These are phyloP conservation scores for Diphasiastrum complanatum DNA, from an alignment of 83 land plant genomes.

Conservation along the genomic window DNA sequence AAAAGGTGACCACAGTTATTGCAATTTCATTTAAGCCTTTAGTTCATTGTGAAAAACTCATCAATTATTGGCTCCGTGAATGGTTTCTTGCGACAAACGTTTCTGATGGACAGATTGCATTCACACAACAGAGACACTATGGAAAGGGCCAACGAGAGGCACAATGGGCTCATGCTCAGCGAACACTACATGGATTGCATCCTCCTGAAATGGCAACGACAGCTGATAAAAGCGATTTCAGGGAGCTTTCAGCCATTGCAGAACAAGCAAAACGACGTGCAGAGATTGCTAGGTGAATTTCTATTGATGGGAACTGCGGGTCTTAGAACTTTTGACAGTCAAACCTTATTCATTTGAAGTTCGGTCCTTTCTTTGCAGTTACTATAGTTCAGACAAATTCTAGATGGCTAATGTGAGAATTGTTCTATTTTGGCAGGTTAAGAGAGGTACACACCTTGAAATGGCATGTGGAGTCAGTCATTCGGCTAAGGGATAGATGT, in stretches of 20 bases:
- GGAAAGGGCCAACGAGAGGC: constrained; percentile 34
- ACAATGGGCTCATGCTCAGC: constrained; percentile 34
- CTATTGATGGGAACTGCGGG: too few species aligned
- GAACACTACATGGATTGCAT: constrained; percentile 33
- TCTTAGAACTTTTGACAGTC: too few species aligned
- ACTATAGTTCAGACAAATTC: too few species aligned
- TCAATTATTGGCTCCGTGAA: too few species aligned
- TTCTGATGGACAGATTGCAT: constrained; percentile 22
- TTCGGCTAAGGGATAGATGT: too few species aligned
- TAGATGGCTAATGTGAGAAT: too few species aligned
- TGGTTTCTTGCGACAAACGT: too few species aligned
- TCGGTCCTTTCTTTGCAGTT: too few species aligned
- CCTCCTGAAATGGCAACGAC: constrained; percentile 18
- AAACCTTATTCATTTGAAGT: too few species aligned
- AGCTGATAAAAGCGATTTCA: not conserved
- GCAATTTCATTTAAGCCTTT: not conserved
- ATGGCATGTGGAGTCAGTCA: too few species aligned
- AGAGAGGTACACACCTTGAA: too few species aligned
- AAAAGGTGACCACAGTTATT: constrained; percentile 14
- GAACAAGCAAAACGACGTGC: constrained; percentile 33
- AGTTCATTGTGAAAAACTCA: not conserved
- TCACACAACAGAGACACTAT: constrained; percentile 25
- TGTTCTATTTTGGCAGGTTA: too few species aligned
- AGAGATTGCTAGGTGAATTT: constrained; percentile 36
- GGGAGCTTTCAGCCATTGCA: constrained; percentile 11